A percentile compares a stretch with the other conserved stretches of the same genome.
These are phyloP conservation scores for Saturnispora quitensis DNA, from an alignment of 805 yeast species.

Conservation along the genomic window DNA sequence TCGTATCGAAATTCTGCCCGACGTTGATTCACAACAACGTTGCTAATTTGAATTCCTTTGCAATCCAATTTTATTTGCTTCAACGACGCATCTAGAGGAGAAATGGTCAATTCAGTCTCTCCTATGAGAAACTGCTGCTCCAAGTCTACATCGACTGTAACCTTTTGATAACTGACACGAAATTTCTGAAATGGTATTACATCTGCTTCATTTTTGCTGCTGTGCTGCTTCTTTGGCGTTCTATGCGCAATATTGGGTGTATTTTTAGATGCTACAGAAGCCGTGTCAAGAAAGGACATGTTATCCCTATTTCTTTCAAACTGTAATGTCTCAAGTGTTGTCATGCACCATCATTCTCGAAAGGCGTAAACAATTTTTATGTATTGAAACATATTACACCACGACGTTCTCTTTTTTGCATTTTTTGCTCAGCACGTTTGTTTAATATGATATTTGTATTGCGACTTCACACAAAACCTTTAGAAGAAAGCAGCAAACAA, in stretches of 20 bases:
- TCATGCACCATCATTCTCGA: neutral
- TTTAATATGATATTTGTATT: no score
- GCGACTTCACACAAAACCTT: no score
- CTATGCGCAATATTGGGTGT: constrained; percentile 12
- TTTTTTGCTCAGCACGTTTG: neutral
- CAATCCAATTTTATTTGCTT: constrained; percentile 66
- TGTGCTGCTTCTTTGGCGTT: constrained; percentile 18
- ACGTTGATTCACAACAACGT: constrained; percentile 56
- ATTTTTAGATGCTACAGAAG: constrained; percentile 5
- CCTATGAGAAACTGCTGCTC: constrained; percentile 54
- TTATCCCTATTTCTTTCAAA: neutral
- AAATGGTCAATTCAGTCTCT: constrained; percentile 70
- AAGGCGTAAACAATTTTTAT: neutral
- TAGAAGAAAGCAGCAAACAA: no score
- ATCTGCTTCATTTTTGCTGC: constrained; percentile 18
- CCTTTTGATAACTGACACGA: constrained; percentile 76
- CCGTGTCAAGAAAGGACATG: constrained; percentile 5
- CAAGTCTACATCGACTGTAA: constrained; percentile 71
- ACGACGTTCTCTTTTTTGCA: neutral
- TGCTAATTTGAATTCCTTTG: constrained; percentile 57
- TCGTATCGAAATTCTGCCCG: constrained; percentile 45
- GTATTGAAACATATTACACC: neutral
- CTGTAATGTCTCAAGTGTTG: neutral
- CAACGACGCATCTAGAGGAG: constrained; percentile 57
- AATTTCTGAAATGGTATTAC: constrained; percentile 35